These are phyloP conservation scores for Aspergillus melleus DNA, from an alignment of 2,329 filamentous ascomycete species.

Conservation along the genomic window DNA sequence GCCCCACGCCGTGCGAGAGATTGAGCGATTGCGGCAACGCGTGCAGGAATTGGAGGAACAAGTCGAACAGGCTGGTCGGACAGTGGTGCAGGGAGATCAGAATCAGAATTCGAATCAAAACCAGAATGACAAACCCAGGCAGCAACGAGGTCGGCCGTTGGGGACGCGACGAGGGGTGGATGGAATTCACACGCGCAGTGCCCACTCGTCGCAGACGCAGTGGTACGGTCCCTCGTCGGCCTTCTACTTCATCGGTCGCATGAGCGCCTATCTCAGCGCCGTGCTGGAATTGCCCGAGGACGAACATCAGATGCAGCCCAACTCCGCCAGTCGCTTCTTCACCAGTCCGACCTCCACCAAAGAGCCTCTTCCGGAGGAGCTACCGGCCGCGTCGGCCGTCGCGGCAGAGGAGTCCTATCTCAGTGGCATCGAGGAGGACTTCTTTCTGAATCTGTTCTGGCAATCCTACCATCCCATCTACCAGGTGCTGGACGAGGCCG, in stretches of 20 bases:
- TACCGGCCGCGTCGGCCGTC: constrained; percentile 7
- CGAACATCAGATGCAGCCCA: constrained; percentile 32
- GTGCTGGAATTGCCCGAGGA: constrained; percentile 23
- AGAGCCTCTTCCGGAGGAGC: constrained; percentile 8
- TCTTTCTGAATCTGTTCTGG: constrained; percentile 52
- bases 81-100: no score
- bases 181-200: constrained; percentile 40
- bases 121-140: no score
- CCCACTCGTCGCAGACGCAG: constrained; percentile 28
- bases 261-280: constrained; percentile 39
- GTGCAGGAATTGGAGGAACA: constrained; percentile 36
- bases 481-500: constrained; percentile 47
- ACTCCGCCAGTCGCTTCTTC: constrained; percentile 17
- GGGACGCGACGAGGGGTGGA: constrained; percentile 36
- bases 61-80: constrained; percentile 23
- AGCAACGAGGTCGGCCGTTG: constrained; percentile 5
- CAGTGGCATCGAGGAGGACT: constrained; percentile 47
- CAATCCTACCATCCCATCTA: constrained; percentile 45
- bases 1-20: constrained; percentile 17
- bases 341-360: background rate
- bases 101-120: no score
- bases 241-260: constrained; percentile 48
- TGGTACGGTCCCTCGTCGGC: constrained; percentile 49
- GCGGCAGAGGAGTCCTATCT: constrained; percentile 30
- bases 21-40: constrained; percentile 33